These are phyloP conservation scores for Warburgia ugandensis DNA, from an alignment of 164 flowering plant genomes.

Conservation along the genomic window DNA sequence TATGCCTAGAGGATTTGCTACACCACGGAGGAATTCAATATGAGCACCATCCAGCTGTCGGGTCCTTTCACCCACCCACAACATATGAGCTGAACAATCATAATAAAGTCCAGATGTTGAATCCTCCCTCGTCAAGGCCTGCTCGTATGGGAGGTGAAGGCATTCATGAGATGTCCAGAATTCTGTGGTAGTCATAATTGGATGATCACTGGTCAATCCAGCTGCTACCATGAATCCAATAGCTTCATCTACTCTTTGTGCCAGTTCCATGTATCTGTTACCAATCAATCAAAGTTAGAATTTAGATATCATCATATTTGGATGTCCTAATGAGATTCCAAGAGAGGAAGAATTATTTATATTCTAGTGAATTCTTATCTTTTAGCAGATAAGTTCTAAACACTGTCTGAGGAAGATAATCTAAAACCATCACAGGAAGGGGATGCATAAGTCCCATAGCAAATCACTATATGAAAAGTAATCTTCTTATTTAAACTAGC, in stretches of 20 bases:
- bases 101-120: conserved; percentile 34
- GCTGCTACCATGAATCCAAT: conserved; percentile 44
- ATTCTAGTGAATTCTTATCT: no score
- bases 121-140: conserved; percentile 35
- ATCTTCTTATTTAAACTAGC: no score
- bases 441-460: no score
- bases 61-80: conserved; percentile 47
- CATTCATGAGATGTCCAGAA: conserved; percentile 44
- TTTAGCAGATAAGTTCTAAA: no score
- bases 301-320: neutral
- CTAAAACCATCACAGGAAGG: no score
- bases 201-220: conserved; percentile 31
- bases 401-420: no score
- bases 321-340: no score
- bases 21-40: conserved; percentile 36
- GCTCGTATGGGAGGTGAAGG: conserved; percentile 39
- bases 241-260: conserved; percentile 44
- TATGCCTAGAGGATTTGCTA: conserved; percentile 44
- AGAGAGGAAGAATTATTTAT: no score
- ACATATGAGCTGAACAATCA: conserved; percentile 43
- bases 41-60: conserved; percentile 42
- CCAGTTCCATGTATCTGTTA: conserved; percentile 36
- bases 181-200: conserved; percentile 32
- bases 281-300: neutral
- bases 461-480: no score